phyloP scores from a whole-genome alignment of 2,329 filamentous ascomycete species.

The Alternaria postmessia region DNA sequence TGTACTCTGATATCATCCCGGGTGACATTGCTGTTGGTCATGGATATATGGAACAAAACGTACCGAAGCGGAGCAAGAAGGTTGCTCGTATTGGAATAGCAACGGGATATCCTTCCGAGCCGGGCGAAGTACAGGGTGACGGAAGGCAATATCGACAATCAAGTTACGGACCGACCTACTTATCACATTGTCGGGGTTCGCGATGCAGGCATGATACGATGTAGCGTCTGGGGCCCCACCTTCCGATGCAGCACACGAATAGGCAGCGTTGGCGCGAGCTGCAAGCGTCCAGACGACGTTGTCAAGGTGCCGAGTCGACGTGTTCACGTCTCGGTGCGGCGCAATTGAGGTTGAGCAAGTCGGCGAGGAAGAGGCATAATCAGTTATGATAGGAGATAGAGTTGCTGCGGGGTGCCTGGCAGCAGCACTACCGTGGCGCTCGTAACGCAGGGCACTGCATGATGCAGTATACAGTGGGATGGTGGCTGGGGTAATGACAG shows the following conservation, averaged over 20 bases:
- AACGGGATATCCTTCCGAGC: constrained; percentile 1
- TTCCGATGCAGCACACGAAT: constrained; percentile 5
- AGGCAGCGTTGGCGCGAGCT: constrained; percentile 1
- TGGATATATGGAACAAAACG: neutral
- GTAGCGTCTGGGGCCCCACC: constrained; percentile 2
- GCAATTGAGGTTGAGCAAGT: constrained; percentile 1
- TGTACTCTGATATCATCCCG: neutral
- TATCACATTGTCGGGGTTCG: constrained; percentile 6
- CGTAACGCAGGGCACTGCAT: neutral
- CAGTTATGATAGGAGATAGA: neutral
- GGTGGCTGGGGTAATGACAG: constrained; percentile 3
- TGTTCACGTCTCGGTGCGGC: constrained; percentile 5
- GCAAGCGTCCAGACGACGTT: neutral
- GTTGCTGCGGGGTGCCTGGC: neutral
- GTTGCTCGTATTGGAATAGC: constrained; percentile 1
- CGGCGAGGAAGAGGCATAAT: constrained; percentile 7
- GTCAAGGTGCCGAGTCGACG: neutral
- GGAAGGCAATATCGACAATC: constrained; percentile 4
- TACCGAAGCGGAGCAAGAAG: neutral
- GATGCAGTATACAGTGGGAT: constrained; percentile 1
- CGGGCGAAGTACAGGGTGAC: constrained; percentile 3
- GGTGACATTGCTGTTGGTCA: neutral
- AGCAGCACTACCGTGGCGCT: constrained; percentile 6
- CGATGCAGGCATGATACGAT: constrained; percentile 6
- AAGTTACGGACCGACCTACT: constrained; percentile 9